Evolutionary conservation across 495 filamentous ascomycete species (phyloP).

Genomic region (Xylaria telfairii): DNA sequence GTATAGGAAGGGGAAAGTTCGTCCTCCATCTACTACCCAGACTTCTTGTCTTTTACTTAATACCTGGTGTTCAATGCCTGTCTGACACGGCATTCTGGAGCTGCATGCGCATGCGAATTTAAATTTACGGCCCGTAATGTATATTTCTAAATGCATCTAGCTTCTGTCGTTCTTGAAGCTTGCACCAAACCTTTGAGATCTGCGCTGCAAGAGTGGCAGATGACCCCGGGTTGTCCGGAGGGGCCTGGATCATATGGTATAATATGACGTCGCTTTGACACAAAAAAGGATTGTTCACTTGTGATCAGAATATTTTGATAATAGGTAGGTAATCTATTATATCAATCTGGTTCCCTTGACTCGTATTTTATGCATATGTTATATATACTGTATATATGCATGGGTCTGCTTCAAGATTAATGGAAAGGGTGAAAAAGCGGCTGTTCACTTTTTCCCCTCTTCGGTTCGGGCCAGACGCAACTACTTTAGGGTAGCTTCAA

Average conservation of each 20-base stretch:
- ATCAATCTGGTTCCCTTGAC: neutral
- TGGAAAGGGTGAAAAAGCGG: neutral
- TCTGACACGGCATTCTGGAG: neutral
- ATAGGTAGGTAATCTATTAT: neutral
- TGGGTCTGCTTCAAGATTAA: too few relatives aligned
- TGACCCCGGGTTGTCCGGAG: slow-evolving; percentile 3
- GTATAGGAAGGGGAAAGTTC: too few relatives aligned
- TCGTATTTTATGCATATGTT: neutral
- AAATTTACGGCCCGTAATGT: neutral
- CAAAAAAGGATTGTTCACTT: too few relatives aligned
- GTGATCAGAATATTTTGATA: neutral
- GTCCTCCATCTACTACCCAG: too few relatives aligned
- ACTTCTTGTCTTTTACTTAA: too few relatives aligned
- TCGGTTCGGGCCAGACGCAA: neutral
- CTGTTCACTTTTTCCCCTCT: neutral
- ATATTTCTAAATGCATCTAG: neutral
- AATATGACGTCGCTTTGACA: slow-evolving; percentile 11
- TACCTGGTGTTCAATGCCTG: neutral
- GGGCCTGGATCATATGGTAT: slow-evolving; percentile 4
- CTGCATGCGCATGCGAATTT: neutral
- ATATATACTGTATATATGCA: too few relatives aligned
- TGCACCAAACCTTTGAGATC: slow-evolving; percentile 13
- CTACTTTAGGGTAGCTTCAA: neutral
- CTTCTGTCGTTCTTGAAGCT: neutral
- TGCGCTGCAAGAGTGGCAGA: slow-evolving; percentile 12